phyloP scores from a whole-genome alignment of 2,329 filamentous ascomycete species.

The Cercospora canescens region DNA sequence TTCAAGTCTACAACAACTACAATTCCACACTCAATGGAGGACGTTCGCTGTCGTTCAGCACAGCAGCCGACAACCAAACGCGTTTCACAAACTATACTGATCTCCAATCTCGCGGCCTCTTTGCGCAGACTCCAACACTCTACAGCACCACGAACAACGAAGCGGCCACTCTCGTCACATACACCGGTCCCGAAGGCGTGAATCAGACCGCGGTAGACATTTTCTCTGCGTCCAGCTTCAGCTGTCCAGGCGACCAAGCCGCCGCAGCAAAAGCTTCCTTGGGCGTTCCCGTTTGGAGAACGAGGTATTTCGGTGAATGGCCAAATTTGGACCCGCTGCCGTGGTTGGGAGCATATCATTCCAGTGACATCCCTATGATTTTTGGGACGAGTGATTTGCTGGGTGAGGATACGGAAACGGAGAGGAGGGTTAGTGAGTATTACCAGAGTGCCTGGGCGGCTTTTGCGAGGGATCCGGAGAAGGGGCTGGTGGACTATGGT shows the following conservation, averaged over 20 bases:
- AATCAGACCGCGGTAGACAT: slow-evolving; percentile 17
- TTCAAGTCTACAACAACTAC: slow-evolving; percentile 19
- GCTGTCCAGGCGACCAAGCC: slow-evolving; percentile 46
- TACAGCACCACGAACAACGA: slow-evolving; percentile 19
- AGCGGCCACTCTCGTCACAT: slow-evolving; percentile 14
- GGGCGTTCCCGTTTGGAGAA: slow-evolving; percentile 31
- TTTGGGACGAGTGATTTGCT: slow-evolving; percentile 31
- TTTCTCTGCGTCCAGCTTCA: slow-evolving; percentile 2
- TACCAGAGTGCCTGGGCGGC: slow-evolving; percentile 35
- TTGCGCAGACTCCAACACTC: slow-evolving; percentile 13
- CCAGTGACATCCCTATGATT: slow-evolving; percentile 32
- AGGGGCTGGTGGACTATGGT: slow-evolving; percentile 27
- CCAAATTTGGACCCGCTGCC: slow-evolving; percentile 17
- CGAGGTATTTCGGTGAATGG: slow-evolving; percentile 33
- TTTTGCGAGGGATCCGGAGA: slow-evolving; percentile 36
- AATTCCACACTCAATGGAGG: slow-evolving; percentile 13
- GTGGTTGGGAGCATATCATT: slow-evolving; percentile 37
- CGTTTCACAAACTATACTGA: slow-evolving; percentile 21
- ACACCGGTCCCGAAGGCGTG: slow-evolving; percentile 5
- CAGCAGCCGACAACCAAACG: slow-evolving; percentile 18
- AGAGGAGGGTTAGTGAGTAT: slow-evolving; percentile 25
- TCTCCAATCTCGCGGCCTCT: slow-evolving; percentile 14
- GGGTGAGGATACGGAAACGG: slow-evolving; percentile 16
- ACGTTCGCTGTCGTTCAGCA: slow-evolving; percentile 6
- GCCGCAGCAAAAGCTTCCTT: slow-evolving; percentile 38